Evolutionary conservation across 2,329 filamentous ascomycete species (phyloP).

Genomic region (Paecilomyces fulvus): DNA sequence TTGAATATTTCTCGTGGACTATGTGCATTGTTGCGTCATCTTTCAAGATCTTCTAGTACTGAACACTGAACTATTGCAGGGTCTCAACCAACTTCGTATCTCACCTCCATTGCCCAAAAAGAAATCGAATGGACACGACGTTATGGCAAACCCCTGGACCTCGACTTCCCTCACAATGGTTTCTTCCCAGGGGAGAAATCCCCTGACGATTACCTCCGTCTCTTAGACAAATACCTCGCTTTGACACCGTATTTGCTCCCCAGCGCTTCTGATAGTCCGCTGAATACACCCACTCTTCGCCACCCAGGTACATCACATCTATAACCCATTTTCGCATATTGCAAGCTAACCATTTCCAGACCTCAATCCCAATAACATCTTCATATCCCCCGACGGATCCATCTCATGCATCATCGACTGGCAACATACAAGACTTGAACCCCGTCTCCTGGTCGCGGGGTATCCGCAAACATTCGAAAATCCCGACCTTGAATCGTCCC

Average conservation of each 20-base stretch:
- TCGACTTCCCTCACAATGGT: constrained; percentile 7
- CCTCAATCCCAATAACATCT: constrained; percentile 16
- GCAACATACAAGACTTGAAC: constrained; percentile 15
- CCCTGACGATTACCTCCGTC: constrained; percentile 1
- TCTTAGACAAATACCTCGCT: constrained; percentile 4
- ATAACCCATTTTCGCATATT: background rate
- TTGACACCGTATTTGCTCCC: constrained; percentile 6
- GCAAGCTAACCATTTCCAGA: constrained; percentile 5
- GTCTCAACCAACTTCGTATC: constrained; percentile 4
- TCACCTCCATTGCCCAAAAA: constrained; percentile 2
- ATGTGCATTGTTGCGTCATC: constrained; percentile 5
- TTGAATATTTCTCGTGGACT: constrained; percentile 7
- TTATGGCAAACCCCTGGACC: constrained; percentile 1
- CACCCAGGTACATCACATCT: constrained; percentile 6
- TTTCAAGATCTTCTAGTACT: background rate
- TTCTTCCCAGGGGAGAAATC: constrained; percentile 1
- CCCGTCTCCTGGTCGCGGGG: constrained; percentile 12
- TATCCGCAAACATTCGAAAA: constrained; percentile 16
- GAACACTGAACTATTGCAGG: constrained; percentile 2
- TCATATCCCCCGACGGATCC: constrained; percentile 11
- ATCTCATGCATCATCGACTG: constrained; percentile 17
- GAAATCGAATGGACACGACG: constrained; percentile 6
- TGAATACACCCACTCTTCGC: constrained; percentile 4
- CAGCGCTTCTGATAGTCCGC: background rate
- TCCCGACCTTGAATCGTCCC: constrained; percentile 11